phyloP scores from a whole-genome alignment of 352 stramenopile genomes.

The Phytophthora boehmeriae region DNA sequence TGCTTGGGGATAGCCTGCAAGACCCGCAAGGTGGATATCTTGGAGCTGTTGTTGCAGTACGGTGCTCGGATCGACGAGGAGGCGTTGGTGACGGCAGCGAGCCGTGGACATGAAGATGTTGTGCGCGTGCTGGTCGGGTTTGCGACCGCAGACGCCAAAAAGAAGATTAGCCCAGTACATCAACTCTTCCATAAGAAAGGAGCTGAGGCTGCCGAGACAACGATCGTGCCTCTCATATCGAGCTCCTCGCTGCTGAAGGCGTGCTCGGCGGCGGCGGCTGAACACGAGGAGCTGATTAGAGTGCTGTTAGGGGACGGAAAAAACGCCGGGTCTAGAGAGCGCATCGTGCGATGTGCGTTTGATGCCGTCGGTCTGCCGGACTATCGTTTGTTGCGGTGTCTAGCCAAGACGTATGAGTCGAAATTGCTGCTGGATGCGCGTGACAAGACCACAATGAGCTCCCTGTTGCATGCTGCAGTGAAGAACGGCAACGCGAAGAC shows the following conservation, averaged over 20 bases:
- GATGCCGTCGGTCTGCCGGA: conserved; percentile 54
- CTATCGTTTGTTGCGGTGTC: conserved; percentile 56
- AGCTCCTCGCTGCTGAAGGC: conserved; percentile 49
- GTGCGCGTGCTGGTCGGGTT: conserved; percentile 45
- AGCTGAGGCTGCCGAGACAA: conserved; percentile 22
- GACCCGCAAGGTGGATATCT: conserved; percentile 45
- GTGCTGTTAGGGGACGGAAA: conserved; percentile 63
- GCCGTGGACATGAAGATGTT: conserved; percentile 47
- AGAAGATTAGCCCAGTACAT: conserved; percentile 34
- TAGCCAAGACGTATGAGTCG: conserved; percentile 56
- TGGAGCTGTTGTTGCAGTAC: conserved; percentile 68
- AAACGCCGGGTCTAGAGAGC: conserved; percentile 28
- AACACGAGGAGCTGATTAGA: conserved; percentile 46
- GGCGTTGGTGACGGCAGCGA: conserved; percentile 50
- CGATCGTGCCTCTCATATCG: conserved; percentile 38
- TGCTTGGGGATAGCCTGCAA: conserved; percentile 61
- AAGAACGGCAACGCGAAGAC: conserved; percentile 60
- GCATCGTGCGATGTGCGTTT: conserved; percentile 49
- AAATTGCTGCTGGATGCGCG: conserved; percentile 47
- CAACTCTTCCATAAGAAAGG: conserved; percentile 45
- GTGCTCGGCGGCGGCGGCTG: conserved; percentile 48
- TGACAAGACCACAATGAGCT: conserved; percentile 50
- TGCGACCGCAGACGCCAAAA: conserved; percentile 30
- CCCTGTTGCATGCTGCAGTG: conserved; percentile 69
- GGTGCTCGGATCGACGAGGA: conserved; percentile 69